A percentile compares a stretch with the other conserved stretches of the same genome.
phyloP scores from a whole-genome alignment of 2,329 filamentous ascomycete species.

The Colletotrichum sp. region DNA sequence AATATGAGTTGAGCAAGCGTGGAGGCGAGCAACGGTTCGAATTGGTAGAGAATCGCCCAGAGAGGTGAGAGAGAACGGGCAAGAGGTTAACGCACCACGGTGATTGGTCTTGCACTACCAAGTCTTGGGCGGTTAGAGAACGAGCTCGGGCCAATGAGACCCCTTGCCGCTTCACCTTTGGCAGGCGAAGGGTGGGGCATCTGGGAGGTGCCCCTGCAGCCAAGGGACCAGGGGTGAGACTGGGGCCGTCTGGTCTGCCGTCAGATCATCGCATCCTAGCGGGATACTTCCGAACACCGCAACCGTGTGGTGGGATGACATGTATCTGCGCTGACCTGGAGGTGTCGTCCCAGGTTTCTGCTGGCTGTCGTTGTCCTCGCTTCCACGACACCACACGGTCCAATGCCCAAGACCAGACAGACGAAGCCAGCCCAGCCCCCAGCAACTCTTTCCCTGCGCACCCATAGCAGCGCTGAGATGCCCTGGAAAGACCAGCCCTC shows the following conservation, averaged over 20 bases:
- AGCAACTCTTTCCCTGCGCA: neutral
- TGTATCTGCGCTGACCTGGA: neutral
- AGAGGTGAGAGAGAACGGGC: neutral
- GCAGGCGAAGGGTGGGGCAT: slow-evolving; percentile 9
- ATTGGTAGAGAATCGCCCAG: neutral
- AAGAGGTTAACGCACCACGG: slow-evolving; percentile 20
- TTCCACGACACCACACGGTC: neutral
- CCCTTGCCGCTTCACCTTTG: slow-evolving; percentile 28
- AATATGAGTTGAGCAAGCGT: neutral
- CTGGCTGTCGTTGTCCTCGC: neutral
- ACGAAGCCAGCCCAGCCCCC: neutral
- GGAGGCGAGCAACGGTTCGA: neutral
- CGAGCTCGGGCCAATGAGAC: slow-evolving; percentile 35
- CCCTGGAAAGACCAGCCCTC: slow-evolving; percentile 7
- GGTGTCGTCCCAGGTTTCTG: neutral
- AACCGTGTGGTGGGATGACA: neutral
- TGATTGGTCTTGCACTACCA: slow-evolving; percentile 29
- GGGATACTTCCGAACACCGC: neutral
- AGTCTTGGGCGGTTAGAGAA: slow-evolving; percentile 44
- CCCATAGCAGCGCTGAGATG: neutral
- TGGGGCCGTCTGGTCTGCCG: slow-evolving; percentile 19
- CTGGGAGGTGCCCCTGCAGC: neutral
- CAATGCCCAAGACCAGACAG: neutral
- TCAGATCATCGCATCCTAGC: slow-evolving; percentile 14
- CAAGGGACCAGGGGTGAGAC: slow-evolving; percentile 15